A percentile compares a stretch with the other conserved stretches of the same genome.
Conservation (phyloP, 106 monocot species). For the Platanthera zijinensis region DNA sequence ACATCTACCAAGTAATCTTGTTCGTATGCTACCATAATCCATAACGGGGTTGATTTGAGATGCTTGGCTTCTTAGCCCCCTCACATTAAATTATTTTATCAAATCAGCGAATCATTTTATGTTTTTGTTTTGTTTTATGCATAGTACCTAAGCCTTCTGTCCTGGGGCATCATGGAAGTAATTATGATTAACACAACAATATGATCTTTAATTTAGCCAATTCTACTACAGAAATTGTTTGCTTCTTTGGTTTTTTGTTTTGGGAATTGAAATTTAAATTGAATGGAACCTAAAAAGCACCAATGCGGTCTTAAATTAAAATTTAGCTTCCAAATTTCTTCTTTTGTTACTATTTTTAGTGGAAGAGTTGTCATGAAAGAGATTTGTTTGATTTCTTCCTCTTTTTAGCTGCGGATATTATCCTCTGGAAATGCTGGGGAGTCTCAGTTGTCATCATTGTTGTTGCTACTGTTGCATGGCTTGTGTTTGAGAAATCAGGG, state of each 20-base stretch:
- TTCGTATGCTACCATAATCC: neutral
- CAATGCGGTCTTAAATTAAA: neutral
- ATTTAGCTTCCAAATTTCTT: neutral
- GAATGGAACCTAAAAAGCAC: neutral
- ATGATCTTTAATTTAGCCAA: neutral
- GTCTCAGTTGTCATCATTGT: constrained; percentile 52
- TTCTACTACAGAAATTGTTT: neutral
- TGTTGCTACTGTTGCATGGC: constrained; percentile 68
- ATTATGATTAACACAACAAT: neutral
- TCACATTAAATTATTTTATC: neutral
- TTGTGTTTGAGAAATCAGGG: constrained; percentile 72
- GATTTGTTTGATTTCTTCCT: neutral
- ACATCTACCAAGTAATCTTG: too few relatives aligned
- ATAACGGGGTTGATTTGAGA: neutral
- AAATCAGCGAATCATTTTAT: neutral
- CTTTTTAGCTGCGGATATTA: constrained; percentile 77
- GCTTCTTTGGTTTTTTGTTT: neutral
- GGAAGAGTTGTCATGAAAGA: neutral
- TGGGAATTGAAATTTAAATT: neutral
- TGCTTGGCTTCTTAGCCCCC: neutral
- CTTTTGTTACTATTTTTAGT: neutral
- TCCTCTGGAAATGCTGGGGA: constrained; percentile 61
- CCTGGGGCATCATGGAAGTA: neutral
- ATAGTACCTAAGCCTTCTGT: neutral
- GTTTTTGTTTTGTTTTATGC: neutral